phyloP scores from a whole-genome alignment of 2,329 filamentous ascomycete genomes.

The Hymenoscyphus salicellus region DNA sequence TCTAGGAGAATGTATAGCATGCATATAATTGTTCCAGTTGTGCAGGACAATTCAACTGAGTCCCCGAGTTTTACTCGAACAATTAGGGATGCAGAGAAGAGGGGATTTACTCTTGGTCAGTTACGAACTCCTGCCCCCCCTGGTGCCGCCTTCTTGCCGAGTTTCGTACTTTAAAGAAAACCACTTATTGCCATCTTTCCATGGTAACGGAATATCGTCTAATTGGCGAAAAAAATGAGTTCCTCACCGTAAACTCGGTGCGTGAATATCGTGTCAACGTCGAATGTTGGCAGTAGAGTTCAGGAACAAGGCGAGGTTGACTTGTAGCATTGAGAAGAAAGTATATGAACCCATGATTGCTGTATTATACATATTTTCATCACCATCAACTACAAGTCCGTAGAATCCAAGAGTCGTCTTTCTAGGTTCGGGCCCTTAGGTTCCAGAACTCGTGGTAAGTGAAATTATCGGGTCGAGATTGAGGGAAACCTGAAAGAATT shows the following conservation, averaged over 20 bases:
- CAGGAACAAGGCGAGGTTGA: constrained; percentile 55
- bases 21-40: too few species aligned
- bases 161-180: constrained; percentile 65
- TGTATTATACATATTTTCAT: constrained; percentile 48
- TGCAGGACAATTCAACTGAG: too few species aligned
- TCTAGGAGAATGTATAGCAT: too few species aligned
- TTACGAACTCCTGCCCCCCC: constrained; percentile 49
- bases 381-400: constrained; percentile 44
- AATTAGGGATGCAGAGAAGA: too few species aligned
- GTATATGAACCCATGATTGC: constrained; percentile 59
- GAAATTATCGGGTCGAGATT: constrained; percentile 41
- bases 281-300: constrained; percentile 54
- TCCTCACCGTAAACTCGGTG: constrained; percentile 57
- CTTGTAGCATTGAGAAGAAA: constrained; percentile 61
- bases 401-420: too few species aligned
- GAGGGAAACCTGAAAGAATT: constrained; percentile 53
- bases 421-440: too few species aligned
- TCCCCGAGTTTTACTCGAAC: too few species aligned
- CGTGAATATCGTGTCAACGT: constrained; percentile 56
- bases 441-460: too few species aligned
- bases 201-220: constrained; percentile 58
- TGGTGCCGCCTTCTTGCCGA: constrained; percentile 64
- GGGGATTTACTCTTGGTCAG: too few species aligned
- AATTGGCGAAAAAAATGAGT: constrained; percentile 48
- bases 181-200: constrained; percentile 62